A percentile compares a stretch with the other conserved stretches of the same genome.
Evolutionary conservation across 495 filamentous ascomycete genomes (phyloP).

Genomic region (Choiromyces venosus): DNA sequence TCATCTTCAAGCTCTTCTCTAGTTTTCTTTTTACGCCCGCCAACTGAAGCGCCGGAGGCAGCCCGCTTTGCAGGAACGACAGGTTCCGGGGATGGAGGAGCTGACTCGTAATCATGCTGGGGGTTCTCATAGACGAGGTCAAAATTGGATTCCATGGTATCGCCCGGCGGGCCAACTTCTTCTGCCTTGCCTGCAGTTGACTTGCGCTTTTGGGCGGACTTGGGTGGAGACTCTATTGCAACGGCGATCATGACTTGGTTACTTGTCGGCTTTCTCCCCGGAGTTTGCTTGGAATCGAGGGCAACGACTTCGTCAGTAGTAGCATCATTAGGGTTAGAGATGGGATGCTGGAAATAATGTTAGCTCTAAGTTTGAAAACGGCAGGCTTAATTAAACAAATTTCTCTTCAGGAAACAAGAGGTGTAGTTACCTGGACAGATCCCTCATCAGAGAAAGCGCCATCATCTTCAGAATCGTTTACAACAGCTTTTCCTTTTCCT

Average conservation of each 20-base stretch:
- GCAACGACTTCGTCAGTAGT: not conserved
- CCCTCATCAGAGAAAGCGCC: slow-evolving; percentile 1
- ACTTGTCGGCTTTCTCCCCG: not conserved
- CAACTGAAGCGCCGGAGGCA: not conserved
- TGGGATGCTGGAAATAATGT: not conserved
- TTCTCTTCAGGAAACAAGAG: not conserved
- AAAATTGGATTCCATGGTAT: not conserved
- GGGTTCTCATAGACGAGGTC: not conserved
- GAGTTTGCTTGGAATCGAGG: not conserved
- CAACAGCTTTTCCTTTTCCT: not conserved
- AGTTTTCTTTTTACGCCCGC: not conserved
- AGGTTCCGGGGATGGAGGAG: not conserved
- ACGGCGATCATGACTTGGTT: not conserved
- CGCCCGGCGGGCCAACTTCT: not conserved
- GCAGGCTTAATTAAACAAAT: not conserved
- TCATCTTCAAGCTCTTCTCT: not conserved
- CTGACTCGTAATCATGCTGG: not conserved
- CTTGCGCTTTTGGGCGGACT: not conserved
- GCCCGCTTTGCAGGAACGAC: not conserved
- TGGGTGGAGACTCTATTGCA: not conserved
- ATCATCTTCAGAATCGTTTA: not conserved
- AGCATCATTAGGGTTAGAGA: not conserved
- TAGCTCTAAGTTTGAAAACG: not conserved
- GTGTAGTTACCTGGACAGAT: not conserved
- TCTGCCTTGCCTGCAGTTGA: not conserved